phyloP scores from a whole-genome alignment of 139 green algal genomes.

The Edaphochlamys debaryana region DNA sequence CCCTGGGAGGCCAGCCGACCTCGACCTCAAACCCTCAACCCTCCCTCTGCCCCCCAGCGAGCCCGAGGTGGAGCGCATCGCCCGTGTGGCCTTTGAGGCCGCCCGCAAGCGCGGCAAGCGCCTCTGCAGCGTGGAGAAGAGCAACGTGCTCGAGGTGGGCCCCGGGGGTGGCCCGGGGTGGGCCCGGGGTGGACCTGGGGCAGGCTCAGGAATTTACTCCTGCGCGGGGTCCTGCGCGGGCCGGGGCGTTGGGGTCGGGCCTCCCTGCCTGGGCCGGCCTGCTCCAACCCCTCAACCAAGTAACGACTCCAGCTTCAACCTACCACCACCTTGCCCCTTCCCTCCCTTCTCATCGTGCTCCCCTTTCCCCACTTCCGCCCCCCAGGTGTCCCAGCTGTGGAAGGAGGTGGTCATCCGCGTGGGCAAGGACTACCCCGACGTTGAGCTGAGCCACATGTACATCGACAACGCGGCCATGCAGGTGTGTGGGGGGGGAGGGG shows the following conservation, averaged over 20 bases:
- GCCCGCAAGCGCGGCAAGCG: constrained; percentile 84
- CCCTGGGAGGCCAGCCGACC: too few relatives aligned
- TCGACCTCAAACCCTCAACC: too few relatives aligned
- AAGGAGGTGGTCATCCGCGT: constrained; percentile 88
- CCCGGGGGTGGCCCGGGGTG: neutral
- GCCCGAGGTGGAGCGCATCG: constrained; percentile 95
- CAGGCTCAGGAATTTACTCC: too few relatives aligned
- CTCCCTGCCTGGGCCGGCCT: too few relatives aligned
- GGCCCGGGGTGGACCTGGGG: neutral
- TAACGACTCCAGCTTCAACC: too few relatives aligned
- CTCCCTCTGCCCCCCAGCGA: constrained; percentile 3
- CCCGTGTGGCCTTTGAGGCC: constrained; percentile 93
- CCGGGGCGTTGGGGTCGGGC: too few relatives aligned
- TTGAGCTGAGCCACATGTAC: constrained; percentile 99
- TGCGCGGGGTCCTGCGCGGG: too few relatives aligned
- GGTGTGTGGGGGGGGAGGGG: too few relatives aligned
- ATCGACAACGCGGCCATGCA: constrained; percentile 99
- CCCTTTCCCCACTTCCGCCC: neutral
- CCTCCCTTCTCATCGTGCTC: too few relatives aligned
- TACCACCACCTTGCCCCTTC: too few relatives aligned
- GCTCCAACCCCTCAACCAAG: too few relatives aligned
- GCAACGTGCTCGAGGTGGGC: constrained; percentile 96
- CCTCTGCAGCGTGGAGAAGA: constrained; percentile 96
- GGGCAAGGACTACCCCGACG: constrained; percentile 91
- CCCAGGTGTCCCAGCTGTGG: constrained; percentile 85